phyloP scores from a whole-genome alignment of 495 filamentous ascomycete genomes.

The Penicillium ochrochloron region DNA sequence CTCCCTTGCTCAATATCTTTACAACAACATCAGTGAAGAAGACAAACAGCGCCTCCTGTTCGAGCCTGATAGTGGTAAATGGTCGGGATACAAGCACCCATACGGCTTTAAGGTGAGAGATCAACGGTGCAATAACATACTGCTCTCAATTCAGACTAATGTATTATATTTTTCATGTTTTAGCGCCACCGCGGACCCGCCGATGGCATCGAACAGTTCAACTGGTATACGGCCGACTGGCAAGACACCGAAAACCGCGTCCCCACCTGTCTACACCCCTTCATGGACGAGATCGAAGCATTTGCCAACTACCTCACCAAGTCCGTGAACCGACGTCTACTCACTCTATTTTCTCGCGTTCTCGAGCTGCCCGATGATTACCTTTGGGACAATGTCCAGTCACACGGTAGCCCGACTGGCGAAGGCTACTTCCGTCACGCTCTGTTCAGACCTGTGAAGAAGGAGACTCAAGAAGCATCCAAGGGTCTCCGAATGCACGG shows the following conservation, averaged over 20 bases:
- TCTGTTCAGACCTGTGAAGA: conserved; percentile 47
- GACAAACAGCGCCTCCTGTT: conserved; percentile 50
- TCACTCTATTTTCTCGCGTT: conserved; percentile 50
- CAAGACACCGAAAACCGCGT: conserved; percentile 34
- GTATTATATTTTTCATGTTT: not conserved
- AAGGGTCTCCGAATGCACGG: conserved; percentile 52
- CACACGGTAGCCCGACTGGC: conserved; percentile 46
- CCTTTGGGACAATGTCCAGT: conserved; percentile 52
- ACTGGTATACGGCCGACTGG: conserved; percentile 50
- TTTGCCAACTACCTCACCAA: conserved; percentile 51
- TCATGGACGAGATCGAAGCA: conserved; percentile 51
- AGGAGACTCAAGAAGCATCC: conserved; percentile 40
- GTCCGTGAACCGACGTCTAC: conserved; percentile 49
- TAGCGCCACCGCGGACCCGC: conserved; percentile 40
- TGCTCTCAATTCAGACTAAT: not conserved
- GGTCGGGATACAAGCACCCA: conserved; percentile 48
- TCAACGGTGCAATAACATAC: not conserved
- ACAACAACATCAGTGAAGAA: conserved; percentile 49
- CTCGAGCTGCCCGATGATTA: conserved; percentile 52
- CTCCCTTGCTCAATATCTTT: conserved; percentile 47
- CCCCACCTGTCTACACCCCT: conserved; percentile 45
- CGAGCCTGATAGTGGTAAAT: conserved; percentile 42
- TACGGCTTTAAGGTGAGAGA: conserved; percentile 44
- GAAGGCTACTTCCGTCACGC: conserved; percentile 55
- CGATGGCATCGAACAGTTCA: conserved; percentile 55